Conservation (phyloP, 768 basidiomycete genomes). For the Lactarius pseudohatsudake region DNA sequence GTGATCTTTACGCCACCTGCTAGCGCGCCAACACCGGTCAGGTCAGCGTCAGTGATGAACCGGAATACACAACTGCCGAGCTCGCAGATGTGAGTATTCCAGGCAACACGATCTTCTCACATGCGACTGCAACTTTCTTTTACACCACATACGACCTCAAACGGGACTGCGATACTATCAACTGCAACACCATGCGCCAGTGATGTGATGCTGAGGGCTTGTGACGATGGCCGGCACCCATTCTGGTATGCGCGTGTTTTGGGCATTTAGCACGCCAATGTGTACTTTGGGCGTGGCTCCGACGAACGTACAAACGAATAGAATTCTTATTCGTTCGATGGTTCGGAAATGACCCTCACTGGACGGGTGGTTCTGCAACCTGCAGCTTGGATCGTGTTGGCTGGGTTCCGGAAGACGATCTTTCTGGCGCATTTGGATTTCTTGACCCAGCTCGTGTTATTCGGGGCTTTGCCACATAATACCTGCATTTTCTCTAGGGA, state of each 20-base stretch:
- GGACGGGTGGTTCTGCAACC: slow-evolving; percentile 3
- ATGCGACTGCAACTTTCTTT: slow-evolving; percentile 38
- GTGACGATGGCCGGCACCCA: no score
- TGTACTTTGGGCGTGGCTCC: slow-evolving; percentile 38
- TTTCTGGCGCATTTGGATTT: slow-evolving; percentile 34
- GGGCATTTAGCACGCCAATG: slow-evolving; percentile 35
- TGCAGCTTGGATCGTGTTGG: slow-evolving; percentile 30
- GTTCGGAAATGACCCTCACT: slow-evolving; percentile 4
- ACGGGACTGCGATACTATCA: slow-evolving; percentile 44
- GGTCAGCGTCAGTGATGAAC: slow-evolving; percentile 35
- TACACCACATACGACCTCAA: slow-evolving; percentile 47
- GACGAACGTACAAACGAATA: slow-evolving; percentile 26
- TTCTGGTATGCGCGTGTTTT: no score
- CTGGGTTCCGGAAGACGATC: slow-evolving; percentile 25
- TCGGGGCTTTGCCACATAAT: slow-evolving; percentile 34
- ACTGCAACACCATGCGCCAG: slow-evolving; percentile 37
- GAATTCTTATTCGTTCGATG: slow-evolving; percentile 10
- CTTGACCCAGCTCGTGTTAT: slow-evolving; percentile 34
- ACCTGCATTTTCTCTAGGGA: slow-evolving; percentile 33
- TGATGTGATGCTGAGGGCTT: no score
- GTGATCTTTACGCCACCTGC: slow-evolving; percentile 35
- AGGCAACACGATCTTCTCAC: slow-evolving; percentile 35
- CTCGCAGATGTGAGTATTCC: no score
- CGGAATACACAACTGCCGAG: slow-evolving; percentile 30
- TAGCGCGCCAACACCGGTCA: slow-evolving; percentile 33